Evolutionary conservation across 441 rosid genomes (phyloP), one percentile per base, ranked within the genome.

Genomic region (Isatis lusitanica): DNA sequence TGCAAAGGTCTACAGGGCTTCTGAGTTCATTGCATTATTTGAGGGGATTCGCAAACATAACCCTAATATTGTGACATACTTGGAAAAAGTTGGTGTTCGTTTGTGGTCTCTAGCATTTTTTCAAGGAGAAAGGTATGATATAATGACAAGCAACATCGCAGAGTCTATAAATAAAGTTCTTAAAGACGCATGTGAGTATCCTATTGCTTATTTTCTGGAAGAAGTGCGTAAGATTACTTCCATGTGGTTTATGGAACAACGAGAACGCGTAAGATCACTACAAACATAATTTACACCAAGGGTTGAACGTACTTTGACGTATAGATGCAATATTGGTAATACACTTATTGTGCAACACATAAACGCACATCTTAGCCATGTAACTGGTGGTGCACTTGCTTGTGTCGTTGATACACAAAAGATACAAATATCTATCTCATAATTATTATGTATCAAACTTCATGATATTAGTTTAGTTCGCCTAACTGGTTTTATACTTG

Each of bases 301-400:
- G 21, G 52, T 67, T 0, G 28, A 48, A 33, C 35, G 26, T 9
- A 64, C 47, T 9, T 43, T 30, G 53, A 9, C 39, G 5, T 33
- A 43, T 4, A 24, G 33, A 65, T 16, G 31, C 9, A 18, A 9
- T 4, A 24, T 38, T 52, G 28, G 7, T 13, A 52, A 10, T 6
- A 52, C 61, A 9, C 71, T 52, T n/a, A 38, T n/a, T 66, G 39
- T 66, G 6, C 26, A 66, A 24, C 26, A 52, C 71, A 66, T 52
- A 13, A 35, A 64, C 21, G 9, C 10, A 0, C 47, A 53, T 53
- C 63, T 12, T 3, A 53, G 61, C 61, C 61, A 51, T 38, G 6
- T 51, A 0, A 66, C 71, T 52, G 50, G 71, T 4, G 39, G 66
- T 42, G 24, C 13, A n/a, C 4, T 62, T 42, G 7, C 52, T 13